phyloP scores from a whole-genome alignment of 208 protist genomes.

The Leishmania lainsoni region DNA sequence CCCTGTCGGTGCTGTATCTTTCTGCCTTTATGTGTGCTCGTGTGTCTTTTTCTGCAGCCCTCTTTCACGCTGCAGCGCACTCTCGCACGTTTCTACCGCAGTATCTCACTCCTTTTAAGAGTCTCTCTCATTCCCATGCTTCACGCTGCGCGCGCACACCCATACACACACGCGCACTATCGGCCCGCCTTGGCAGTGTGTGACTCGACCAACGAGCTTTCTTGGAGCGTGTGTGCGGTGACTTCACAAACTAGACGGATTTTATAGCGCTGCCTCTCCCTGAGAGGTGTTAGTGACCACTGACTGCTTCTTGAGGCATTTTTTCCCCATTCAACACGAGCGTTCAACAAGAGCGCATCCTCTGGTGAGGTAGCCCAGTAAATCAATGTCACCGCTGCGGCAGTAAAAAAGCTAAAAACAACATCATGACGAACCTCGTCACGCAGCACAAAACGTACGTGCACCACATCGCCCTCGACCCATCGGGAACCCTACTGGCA shows the following conservation, averaged over 20 bases:
- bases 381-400: background rate
- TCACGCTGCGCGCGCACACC: background rate
- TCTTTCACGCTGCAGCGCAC: background rate
- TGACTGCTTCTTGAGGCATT: background rate
- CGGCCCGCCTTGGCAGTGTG: background rate
- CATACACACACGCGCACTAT: background rate
- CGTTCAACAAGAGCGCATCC: background rate
- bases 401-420: background rate
- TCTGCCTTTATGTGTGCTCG: background rate
- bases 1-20: background rate
- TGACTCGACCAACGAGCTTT: background rate
- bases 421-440: conserved; percentile 44
- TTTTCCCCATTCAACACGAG: background rate
- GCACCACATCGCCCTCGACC: conserved; percentile 83
- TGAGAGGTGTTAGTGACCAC: background rate
- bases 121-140: background rate
- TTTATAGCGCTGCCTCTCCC: background rate
- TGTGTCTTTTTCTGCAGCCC: too few relatives aligned
- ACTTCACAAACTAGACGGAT: background rate
- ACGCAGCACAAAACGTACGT: conserved; percentile 83
- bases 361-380: background rate
- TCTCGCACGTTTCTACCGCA: background rate
- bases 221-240: background rate
- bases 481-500: conserved; percentile 74
- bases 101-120: background rate